These are phyloP conservation scores for Vanderwaltozyma verrucispora DNA, from an alignment of 805 yeast species.

Conservation along the genomic window DNA sequence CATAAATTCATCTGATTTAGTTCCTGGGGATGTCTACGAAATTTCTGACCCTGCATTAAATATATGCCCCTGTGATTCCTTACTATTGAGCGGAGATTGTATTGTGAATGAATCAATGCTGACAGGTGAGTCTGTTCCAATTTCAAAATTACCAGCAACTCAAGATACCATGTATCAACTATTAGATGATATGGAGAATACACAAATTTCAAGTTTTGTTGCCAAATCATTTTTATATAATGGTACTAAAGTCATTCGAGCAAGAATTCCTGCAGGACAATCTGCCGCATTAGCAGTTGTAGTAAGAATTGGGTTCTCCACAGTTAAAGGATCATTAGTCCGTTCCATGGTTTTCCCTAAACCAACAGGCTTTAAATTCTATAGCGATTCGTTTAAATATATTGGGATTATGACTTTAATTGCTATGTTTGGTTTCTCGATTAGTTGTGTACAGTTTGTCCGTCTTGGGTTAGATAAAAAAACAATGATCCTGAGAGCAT, in stretches of 20 bases:
- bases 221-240: slow-evolving; percentile 70
- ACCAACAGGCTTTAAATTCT: slow-evolving; percentile 87
- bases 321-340: slow-evolving; percentile 89
- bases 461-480: slow-evolving; percentile 58
- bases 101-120: slow-evolving; percentile 97
- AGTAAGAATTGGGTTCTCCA: slow-evolving; percentile 82
- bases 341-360: slow-evolving; percentile 96
- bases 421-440: slow-evolving; percentile 74
- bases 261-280: slow-evolving; percentile 48
- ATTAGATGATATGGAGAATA: slow-evolving; percentile 42
- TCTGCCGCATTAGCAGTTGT: slow-evolving; percentile 72
- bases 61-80: slow-evolving; percentile 79
- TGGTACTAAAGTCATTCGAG: slow-evolving; percentile 84
- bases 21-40: slow-evolving; percentile 94
- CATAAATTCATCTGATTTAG: slow-evolving; percentile 62
- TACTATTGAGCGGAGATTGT: slow-evolving; percentile 83
- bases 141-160: slow-evolving; percentile 63
- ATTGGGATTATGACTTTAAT: slow-evolving; percentile 88
- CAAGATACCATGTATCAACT: slow-evolving; percentile 50
- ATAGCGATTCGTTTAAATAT: slow-evolving; percentile 88
- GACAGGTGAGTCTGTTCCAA: slow-evolving; percentile 98
- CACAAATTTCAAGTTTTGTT: slow-evolving; percentile 51
- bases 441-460: slow-evolving; percentile 76
- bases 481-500: slow-evolving; percentile 74
- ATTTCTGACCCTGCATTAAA: slow-evolving; percentile 73